These are phyloP conservation scores for Goniomonas avonlea DNA, from an alignment of 78 protist species.

Conservation along the genomic window DNA sequence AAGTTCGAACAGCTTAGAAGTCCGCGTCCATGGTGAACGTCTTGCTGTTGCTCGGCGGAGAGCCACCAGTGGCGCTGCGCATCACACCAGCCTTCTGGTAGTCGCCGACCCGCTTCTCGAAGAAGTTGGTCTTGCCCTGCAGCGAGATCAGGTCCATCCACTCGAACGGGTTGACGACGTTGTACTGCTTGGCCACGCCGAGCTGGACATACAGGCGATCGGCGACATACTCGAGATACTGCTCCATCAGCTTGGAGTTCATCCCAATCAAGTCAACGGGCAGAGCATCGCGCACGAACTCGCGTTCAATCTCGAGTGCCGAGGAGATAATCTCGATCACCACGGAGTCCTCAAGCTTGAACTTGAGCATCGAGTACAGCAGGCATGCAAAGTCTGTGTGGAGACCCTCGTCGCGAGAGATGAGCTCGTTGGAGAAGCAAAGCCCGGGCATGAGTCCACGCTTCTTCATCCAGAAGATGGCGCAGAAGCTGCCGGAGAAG, in stretches of 20 bases:
- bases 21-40: conserved; percentile 20
- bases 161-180: conserved; percentile 88
- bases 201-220: conserved; percentile 86
- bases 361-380: conserved; percentile 59
- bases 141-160: conserved; percentile 95
- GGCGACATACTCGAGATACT: conserved; percentile 92
- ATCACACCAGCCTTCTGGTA: conserved; percentile 65
- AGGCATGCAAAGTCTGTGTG: conserved; percentile 96
- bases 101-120: conserved; percentile 94
- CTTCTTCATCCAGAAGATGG: conserved; percentile 97
- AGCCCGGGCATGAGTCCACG: conserved; percentile 82
- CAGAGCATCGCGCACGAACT: conserved; percentile 82
- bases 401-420: conserved; percentile 93
- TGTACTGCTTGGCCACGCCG: conserved; percentile 67
- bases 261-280: conserved; percentile 94
- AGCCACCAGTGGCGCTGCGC: no score
- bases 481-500: conserved; percentile 91
- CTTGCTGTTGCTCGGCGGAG: not conserved
- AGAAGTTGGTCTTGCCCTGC: conserved; percentile 95
- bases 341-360: conserved; percentile 12
- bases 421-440: conserved; percentile 90
- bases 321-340: conserved; percentile 62
- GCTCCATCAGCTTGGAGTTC: conserved; percentile 85
- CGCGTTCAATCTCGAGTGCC: conserved; percentile 87
- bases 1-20: no score